Percentiles rank a stretch among this genome's conserved stretches.
These are phyloP conservation scores for Paulownia fortunei DNA, from an alignment of 257 asterid species.

Conservation along the genomic window DNA sequence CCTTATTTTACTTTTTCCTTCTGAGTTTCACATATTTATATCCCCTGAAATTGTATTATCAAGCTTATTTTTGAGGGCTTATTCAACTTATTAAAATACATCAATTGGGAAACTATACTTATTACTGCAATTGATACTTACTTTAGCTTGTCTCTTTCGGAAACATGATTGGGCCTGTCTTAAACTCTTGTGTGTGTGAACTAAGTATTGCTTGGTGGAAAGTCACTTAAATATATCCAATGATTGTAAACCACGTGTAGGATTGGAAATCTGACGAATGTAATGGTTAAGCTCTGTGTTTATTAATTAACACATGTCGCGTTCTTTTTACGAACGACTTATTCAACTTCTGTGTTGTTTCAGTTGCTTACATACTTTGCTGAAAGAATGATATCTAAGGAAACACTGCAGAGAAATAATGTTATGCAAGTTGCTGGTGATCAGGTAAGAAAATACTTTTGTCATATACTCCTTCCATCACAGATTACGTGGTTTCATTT, in stretches of 20 bases:
- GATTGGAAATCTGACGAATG: neutral
- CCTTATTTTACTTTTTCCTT: too few relatives aligned
- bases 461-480: neutral
- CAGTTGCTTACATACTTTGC: slow-evolving; percentile 75
- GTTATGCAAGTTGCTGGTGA: slow-evolving; percentile 74
- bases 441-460: slow-evolving; percentile 48
- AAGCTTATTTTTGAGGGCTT: neutral
- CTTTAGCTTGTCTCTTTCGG: neutral
- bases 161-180: neutral
- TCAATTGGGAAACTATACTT: too few relatives aligned
- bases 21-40: too few relatives aligned
- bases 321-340: neutral
- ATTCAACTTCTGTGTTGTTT: slow-evolving; percentile 18
- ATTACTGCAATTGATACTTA: neutral
- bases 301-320: neutral
- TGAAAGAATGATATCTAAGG: slow-evolving; percentile 72
- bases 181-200: too few relatives aligned
- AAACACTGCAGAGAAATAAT: slow-evolving; percentile 64
- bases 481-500: neutral
- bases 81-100: neutral
- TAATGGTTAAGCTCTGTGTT: neutral
- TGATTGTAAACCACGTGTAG: neutral
- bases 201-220: too few relatives aligned
- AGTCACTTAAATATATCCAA: neutral
- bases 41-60: too few relatives aligned